Base-by-base conservation (phyloP, 73 alveolate species). In the Symbiodinium natans region DNA sequence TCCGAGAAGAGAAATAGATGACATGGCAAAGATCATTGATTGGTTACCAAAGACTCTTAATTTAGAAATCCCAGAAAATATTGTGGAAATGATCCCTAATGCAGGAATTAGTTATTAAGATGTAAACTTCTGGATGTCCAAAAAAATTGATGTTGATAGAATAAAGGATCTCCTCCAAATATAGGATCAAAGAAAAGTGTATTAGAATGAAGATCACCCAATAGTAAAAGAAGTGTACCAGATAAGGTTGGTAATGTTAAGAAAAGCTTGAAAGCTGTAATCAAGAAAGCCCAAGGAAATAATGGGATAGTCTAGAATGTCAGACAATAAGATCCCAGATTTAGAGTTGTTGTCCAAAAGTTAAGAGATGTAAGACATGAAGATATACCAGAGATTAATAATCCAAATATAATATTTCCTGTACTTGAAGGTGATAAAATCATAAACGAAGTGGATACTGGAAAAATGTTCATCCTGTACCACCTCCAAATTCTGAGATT, bases 261-360 rank as follows among this genome's bases (percentile, higher is more conserved):
- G 19, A 41, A 83, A 83, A 42, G 43, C 92, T 41, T 83, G 92
- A 41, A 41, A 41, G 92, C 92, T 83, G 92, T 83, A 83, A 83
- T 83, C 92, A 83, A 83, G 92, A 83, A 83, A 41, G 92, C n/a
- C 92, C 92, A 59, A 83, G 48, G 92, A 40, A 83, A 83, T 23
- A 3, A 63, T 19, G 48, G 40, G 48, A 42, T 41, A 68, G 92
- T 39, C 42, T 83, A 42, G 75, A 43, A 83, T 83, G 48, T 41
- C 73, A 83, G 42, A 82, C 41, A 82, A 40, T 40, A 36, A 77
- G 87, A 82, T 82, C 90, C 41, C 63, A 82, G 40, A 82, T 82
- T n/a, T n/a, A n/a, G n/a, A n/a, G n/a, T n/a, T n/a, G n/a, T n/a
- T 85, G 93, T 85, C 82, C 82, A 43, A 85, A 85, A 85, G 93